Percentiles rank a stretch among this genome's conserved stretches.
phyloP scores from a whole-genome alignment of 1,284 basidiomycete species.

The Cryptococcus sp. region DNA sequence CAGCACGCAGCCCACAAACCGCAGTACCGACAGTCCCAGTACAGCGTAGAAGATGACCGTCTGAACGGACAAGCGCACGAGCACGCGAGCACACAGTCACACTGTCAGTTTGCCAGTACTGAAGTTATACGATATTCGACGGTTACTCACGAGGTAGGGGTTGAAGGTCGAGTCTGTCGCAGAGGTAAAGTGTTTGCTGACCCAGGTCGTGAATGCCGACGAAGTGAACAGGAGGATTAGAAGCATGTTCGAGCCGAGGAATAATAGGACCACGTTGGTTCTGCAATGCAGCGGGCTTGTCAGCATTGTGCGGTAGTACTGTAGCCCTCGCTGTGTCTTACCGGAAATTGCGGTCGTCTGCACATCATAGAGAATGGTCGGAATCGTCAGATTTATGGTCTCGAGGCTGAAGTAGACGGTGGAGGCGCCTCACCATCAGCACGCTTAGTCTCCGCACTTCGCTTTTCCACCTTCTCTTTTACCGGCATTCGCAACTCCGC shows the following conservation, averaged over 20 bases:
- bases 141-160: conserved; percentile 69
- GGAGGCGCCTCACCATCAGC: conserved; percentile 74
- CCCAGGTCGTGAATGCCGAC: conserved; percentile 62
- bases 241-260: conserved; percentile 81
- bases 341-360: conserved; percentile 39
- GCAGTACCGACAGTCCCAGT: conserved; percentile 74
- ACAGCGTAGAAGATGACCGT: conserved; percentile 78
- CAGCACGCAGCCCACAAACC: conserved; percentile 72
- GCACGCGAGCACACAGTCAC: too few species aligned
- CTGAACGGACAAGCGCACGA: conserved; percentile 2
- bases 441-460: conserved; percentile 84
- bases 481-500: conserved; percentile 62
- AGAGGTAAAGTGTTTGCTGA: conserved; percentile 54
- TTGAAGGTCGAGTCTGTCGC: conserved; percentile 65
- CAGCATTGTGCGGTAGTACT: not conserved
- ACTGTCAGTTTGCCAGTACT: conserved; percentile 1
- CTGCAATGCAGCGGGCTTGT: conserved; percentile 11
- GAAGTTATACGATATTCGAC: too few species aligned
- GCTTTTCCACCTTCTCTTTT: conserved; percentile 70
- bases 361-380: not conserved
- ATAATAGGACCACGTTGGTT: conserved; percentile 80
- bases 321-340: not conserved
- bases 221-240: conserved; percentile 84
- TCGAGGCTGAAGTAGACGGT: not conserved
- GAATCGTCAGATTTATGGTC: not conserved